phyloP scores from a whole-genome alignment of 2,329 filamentous ascomycete genomes.

The Graphiopsis chlorocephala region DNA sequence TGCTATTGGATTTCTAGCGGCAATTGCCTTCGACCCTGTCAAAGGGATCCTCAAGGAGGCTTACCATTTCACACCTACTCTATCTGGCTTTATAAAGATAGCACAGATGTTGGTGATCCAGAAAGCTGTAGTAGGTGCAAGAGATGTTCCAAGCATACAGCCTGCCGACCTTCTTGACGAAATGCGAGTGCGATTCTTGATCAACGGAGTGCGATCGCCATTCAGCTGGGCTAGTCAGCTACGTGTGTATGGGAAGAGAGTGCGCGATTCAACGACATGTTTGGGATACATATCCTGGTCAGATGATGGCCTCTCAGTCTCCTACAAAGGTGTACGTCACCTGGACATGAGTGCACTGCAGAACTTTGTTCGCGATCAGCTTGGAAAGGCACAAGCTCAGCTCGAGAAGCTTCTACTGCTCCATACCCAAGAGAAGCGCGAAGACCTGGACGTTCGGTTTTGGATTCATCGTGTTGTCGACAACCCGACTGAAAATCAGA shows the following conservation, averaged over 20 bases:
- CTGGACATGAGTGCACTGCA: not conserved
- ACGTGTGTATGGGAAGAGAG: conserved; percentile 1
- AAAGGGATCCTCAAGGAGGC: conserved; percentile 17
- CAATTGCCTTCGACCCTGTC: conserved; percentile 17
- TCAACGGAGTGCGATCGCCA: conserved; percentile 16
- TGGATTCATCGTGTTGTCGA: conserved; percentile 6
- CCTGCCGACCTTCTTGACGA: conserved; percentile 22
- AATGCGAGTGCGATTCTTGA: conserved; percentile 22
- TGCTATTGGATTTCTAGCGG: conserved; percentile 22
- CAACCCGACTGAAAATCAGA: not conserved
- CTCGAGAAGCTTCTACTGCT: conserved; percentile 5
- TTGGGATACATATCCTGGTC: too few species aligned
- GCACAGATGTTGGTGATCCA: conserved; percentile 24
- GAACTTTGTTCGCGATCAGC: conserved; percentile 5
- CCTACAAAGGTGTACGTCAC: too few species aligned
- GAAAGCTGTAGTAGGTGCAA: conserved; percentile 15
- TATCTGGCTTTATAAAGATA: conserved; percentile 26
- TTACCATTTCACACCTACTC: conserved; percentile 22
- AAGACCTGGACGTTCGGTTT: conserved; percentile 13
- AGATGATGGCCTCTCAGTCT: too few species aligned
- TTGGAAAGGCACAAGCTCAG: not conserved
- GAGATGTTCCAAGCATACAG: conserved; percentile 14
- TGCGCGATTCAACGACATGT: conserved; percentile 5
- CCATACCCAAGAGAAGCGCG: not conserved
- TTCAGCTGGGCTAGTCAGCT: conserved; percentile 12